Evolutionary conservation across 768 basidiomycete species (phyloP).

Genomic region (Pleurotus platypus): DNA sequence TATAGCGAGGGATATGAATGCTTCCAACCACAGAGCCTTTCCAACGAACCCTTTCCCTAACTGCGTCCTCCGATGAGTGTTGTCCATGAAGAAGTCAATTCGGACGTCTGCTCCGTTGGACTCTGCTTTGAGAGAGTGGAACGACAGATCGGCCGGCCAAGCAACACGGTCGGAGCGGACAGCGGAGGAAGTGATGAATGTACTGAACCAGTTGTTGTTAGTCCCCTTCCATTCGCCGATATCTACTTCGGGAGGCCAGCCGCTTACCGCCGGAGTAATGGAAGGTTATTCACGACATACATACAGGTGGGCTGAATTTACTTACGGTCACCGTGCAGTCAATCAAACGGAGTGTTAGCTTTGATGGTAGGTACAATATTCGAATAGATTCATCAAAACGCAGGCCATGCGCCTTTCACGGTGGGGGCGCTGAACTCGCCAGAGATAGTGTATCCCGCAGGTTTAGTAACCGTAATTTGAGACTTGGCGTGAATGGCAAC

Average conservation of each 20-base stretch:
- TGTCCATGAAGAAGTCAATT: conserved; percentile 40
- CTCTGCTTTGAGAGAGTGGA: conserved; percentile 37
- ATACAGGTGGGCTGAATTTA: neutral
- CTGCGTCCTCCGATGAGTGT: conserved; percentile 30
- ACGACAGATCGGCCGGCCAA: conserved; percentile 40
- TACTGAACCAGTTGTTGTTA: conserved; percentile 39
- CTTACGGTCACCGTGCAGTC: conserved; percentile 26
- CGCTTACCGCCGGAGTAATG: conserved; percentile 27
- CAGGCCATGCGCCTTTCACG: conserved; percentile 37
- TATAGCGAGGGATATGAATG: neutral
- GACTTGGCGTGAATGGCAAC: conserved; percentile 34
- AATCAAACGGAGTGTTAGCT: neutral
- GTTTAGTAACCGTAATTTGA: conserved; percentile 36
- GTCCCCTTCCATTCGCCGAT: conserved; percentile 47
- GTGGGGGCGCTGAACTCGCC: conserved; percentile 43
- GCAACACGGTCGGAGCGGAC: conserved; percentile 34
- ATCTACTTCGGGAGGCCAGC: conserved; percentile 42
- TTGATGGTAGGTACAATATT: neutral
- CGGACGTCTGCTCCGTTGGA: conserved; percentile 31
- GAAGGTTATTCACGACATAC: neutral
- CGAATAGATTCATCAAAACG: conserved; percentile 30
- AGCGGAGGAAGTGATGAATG: conserved; percentile 40
- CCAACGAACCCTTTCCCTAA: conserved; percentile 37
- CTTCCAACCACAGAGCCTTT: conserved; percentile 38
- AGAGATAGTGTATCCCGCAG: conserved; percentile 32